Base-by-base conservation (phyloP, 2,329 filamentous ascomycete genomes). In the Moelleriella libera region DNA sequence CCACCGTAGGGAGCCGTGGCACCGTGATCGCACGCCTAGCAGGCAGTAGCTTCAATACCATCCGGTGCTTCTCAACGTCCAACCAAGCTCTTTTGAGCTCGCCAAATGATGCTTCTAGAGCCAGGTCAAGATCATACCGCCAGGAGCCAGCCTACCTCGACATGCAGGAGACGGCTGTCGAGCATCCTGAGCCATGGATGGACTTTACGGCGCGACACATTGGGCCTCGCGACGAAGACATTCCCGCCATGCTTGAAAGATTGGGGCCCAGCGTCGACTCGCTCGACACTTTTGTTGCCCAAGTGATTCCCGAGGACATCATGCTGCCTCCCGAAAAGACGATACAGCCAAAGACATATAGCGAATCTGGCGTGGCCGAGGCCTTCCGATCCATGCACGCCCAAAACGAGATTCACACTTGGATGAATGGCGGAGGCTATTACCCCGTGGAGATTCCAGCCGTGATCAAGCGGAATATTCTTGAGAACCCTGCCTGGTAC, bases 401-500 rank as follows among this genome's bases (percentile, higher is more conserved):
- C 2, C 40, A 49, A 47, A 73, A 70, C 52, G 56, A 61, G 39
- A 50, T 56, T 30, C 68, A 68, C 49, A 69, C 78, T 55, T 89
- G 79, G 59, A 85, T 90, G 60, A 89, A 95, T 54, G 90, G 90
- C 5, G 80, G 78, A 49, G 90, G 90, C 49, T 97, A 96, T 72
- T 88, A 90, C 54, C 83, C 80, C 37, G 90, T 88, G n/a, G 76
- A 83, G 55, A 83, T 86, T 1, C 90, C 90, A 5, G 78, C 87
- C 48, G 89, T 96, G 49, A 94, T 97, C 63, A 87, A 92, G 72
- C 77, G 89, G 55, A 96, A 96, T 62, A 76, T 97, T 5, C 70
- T 97, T 49, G 88, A 97, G 72, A 90, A 85, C 63, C 90, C 90
- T 5, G 88, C 83, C 8, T 97, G 90, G 90, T 97, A 97, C 65